These are phyloP conservation scores for Apiotrichum mycotoxinovorans DNA, from an alignment of 1,284 basidiomycete genomes.

Conservation along the genomic window DNA sequence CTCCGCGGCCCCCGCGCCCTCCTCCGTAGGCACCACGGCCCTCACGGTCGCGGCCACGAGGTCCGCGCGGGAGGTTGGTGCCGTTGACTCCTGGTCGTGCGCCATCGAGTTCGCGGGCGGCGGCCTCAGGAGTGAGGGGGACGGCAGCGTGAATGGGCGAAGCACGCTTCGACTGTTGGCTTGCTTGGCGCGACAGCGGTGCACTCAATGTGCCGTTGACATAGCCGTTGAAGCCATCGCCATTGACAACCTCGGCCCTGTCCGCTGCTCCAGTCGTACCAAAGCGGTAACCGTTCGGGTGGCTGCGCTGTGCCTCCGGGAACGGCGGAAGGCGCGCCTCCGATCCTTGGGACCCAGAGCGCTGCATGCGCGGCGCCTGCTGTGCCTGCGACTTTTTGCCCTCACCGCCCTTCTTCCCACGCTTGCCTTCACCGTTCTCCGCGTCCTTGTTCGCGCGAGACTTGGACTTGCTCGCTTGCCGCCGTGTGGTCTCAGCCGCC, in stretches of 20 bases:
- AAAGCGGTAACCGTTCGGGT: conserved; percentile 20
- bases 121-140: conserved; percentile 13
- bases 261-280: conserved; percentile 6
- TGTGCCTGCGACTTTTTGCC: conserved; percentile 9
- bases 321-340: conserved; percentile 23
- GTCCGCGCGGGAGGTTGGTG: conserved; percentile 22
- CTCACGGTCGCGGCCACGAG: conserved; percentile 28
- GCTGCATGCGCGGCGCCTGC: conserved; percentile 8
- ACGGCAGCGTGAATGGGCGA: conserved; percentile 9
- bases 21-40: conserved; percentile 28
- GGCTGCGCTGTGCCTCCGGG: conserved; percentile 2
- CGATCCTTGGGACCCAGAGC: conserved; percentile 15
- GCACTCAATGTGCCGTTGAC: conserved; percentile 16
- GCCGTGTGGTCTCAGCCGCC: conserved; percentile 33
- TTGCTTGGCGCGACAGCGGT: conserved; percentile 30
- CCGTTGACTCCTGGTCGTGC: conserved; percentile 22
- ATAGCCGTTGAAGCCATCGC: conserved; percentile 1
- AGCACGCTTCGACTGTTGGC: conserved; percentile 22
- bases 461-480: conserved; percentile 10
- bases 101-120: conserved; percentile 13
- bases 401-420: conserved; percentile 13
- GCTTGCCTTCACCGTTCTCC: conserved; percentile 7
- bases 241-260: conserved; percentile 1
- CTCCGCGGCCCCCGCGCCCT: not conserved
- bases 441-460: too few species aligned